phyloP scores from a whole-genome alignment of 2,329 filamentous ascomycete species.

The Lasiodiplodia gonubiensis region DNA sequence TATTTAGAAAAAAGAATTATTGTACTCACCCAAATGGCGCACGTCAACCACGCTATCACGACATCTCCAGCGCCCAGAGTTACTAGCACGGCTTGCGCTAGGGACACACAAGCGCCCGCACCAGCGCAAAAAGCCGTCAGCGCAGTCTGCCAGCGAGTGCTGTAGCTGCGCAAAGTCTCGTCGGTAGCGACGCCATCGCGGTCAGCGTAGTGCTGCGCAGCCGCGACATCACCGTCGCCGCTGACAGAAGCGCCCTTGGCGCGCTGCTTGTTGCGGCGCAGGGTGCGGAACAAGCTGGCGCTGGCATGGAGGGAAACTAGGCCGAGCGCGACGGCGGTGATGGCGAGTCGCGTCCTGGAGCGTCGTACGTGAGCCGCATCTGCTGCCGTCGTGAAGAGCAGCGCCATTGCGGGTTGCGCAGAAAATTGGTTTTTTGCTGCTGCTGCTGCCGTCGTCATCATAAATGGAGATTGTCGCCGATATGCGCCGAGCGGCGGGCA shows the following conservation, averaged over 20 bases:
- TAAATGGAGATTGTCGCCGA: not conserved
- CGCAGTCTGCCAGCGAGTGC: conserved; percentile 12
- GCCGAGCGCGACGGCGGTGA: conserved; percentile 4
- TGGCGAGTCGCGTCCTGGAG: not conserved
- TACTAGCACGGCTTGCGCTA: not conserved
- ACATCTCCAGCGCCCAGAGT: not conserved
- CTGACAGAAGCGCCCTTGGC: not conserved
- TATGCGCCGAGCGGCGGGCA: not conserved
- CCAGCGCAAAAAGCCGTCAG: not conserved
- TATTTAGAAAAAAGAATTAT: not conserved
- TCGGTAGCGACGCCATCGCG: conserved; percentile 18
- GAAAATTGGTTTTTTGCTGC: not conserved
- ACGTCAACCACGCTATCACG: conserved; percentile 5
- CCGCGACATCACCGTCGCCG: not conserved
- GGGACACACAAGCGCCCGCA: not conserved
- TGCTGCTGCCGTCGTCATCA: not conserved
- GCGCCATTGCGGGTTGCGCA: not conserved
- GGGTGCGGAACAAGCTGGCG: conserved; percentile 16
- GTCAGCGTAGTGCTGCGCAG: conserved; percentile 7
- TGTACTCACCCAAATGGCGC: conserved; percentile 17
- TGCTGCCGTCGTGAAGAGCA: not conserved
- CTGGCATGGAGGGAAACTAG: conserved; percentile 14
- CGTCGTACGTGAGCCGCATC: not conserved
- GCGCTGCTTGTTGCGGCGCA: conserved; percentile 15
- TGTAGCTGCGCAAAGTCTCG: conserved; percentile 15